Evolutionary conservation across 345 rosid genomes (phyloP).

Genomic region (Mercurialis annua): DNA sequence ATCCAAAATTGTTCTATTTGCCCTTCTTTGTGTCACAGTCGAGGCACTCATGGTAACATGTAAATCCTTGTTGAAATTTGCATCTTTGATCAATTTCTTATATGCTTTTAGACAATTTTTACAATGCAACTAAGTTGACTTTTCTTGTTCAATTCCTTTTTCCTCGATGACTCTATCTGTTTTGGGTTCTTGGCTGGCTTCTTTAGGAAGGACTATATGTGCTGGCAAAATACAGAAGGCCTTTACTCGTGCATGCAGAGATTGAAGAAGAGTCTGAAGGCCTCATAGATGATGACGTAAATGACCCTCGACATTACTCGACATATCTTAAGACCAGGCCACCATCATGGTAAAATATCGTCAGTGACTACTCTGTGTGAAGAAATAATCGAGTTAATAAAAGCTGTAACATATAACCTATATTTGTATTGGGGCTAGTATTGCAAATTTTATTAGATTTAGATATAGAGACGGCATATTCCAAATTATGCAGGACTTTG

Average conservation of each 20-base stretch:
- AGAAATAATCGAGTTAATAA: not conserved
- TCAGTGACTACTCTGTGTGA: not conserved
- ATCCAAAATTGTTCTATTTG: not conserved
- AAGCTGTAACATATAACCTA: not conserved
- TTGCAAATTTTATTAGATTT: not conserved
- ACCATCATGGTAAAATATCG: slow-evolving; percentile 56
- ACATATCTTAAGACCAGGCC: slow-evolving; percentile 90
- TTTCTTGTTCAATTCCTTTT: not conserved
- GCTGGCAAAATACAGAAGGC: slow-evolving; percentile 77
- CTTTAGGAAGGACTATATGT: slow-evolving; percentile 74
- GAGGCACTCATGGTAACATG: not conserved
- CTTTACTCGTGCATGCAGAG: slow-evolving; percentile 96
- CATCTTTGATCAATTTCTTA: not conserved
- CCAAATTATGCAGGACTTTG: too few relatives aligned
- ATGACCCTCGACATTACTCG: slow-evolving; percentile 60
- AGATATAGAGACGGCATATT: not conserved
- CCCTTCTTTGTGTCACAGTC: not conserved
- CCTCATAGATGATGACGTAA: slow-evolving; percentile 30
- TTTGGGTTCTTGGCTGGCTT: slow-evolving; percentile 14
- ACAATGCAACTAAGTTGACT: not conserved
- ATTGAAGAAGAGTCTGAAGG: slow-evolving; percentile 35
- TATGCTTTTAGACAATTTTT: not conserved
- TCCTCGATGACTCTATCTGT: not conserved
- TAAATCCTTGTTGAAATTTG: not conserved
- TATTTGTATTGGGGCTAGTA: too few relatives aligned